Evolutionary conservation across 441 rosid genomes (phyloP).

Genomic region (Lepidium campestre): DNA sequence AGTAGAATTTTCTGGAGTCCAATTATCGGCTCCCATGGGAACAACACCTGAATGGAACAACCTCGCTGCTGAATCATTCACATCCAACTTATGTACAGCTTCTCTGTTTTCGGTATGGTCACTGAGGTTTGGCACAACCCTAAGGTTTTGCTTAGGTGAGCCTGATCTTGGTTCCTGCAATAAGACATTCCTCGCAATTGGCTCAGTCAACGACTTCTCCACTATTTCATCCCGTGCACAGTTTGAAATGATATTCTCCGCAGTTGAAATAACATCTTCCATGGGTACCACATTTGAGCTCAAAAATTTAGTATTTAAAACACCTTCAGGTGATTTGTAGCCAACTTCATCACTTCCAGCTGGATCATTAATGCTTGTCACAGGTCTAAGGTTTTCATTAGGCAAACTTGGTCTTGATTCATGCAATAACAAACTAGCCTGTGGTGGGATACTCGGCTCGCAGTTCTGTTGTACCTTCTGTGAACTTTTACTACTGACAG

Average conservation of each 20-base stretch:
- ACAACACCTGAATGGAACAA: constrained; percentile 9
- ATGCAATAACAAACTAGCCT: constrained; percentile 22
- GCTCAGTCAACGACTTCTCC: constrained; percentile 7
- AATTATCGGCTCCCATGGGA: constrained; percentile 5
- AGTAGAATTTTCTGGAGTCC: background rate
- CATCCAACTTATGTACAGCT: constrained; percentile 13
- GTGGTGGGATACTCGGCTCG: constrained; percentile 23
- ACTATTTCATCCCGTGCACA: background rate
- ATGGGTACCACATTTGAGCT: constrained; percentile 14
- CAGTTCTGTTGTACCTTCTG: constrained; percentile 28
- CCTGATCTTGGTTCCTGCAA: constrained; percentile 9
- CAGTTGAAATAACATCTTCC: background rate
- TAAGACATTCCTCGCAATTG: background rate
- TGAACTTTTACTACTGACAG: constrained; percentile 27
- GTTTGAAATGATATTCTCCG: constrained; percentile 5
- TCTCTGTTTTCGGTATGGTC: constrained; percentile 3
- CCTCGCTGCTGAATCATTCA: constrained; percentile 22
- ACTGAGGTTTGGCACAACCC: constrained; percentile 5
- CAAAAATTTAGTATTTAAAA: background rate
- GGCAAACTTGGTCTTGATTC: constrained; percentile 25
- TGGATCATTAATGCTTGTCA: constrained; percentile 8
- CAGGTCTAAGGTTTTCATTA: constrained; percentile 16
- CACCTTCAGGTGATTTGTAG: constrained; percentile 16
- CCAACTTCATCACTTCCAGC: constrained; percentile 18
- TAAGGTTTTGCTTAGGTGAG: constrained; percentile 16